Evolutionary conservation across 345 rosid species (phyloP), one percentile per base, ranked within the genome.

Genomic region (Jatropha curcas): DNA sequence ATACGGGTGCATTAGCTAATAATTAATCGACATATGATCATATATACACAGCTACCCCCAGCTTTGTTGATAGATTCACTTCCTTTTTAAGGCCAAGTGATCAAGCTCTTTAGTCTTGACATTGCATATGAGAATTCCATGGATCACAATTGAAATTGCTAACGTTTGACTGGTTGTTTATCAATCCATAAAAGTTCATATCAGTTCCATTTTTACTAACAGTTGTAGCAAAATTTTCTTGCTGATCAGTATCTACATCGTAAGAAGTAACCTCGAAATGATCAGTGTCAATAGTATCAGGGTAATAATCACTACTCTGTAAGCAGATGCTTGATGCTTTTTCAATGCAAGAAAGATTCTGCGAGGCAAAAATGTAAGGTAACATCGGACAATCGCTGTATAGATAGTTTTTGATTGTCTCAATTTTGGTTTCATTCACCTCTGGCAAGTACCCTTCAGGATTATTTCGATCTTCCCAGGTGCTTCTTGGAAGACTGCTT

Each of bases 361-460:
- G 83, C 46, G 88, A 76, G 55, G 78, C 82, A 46, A 79, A 82
- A 22, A 81, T 74, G 66, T 76, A 79, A 17, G 86, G 86, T 39
- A 82, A 63, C 86, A 82, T 74, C 0, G 83, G 82, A 60, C 56
- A 81, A 33, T 80, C 86, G 20, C 71, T 77, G 81, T 73, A 75
- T 10, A 73, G 14, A 43, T 70, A 77, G 51, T 52, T 70, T 43
- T 68, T 70, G 22, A 64, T 35, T 33, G 66, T 74, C 34, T 81
- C 84, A 41, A 37, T 27, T 20, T 39, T 65, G 24, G 77, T 2
- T 46, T 74, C 76, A n/a, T 74, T 74, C 62, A 22, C 28, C 41
- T 79, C 72, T 28, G 74, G 60, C 13, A 74, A 33, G 53, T 45
- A 19, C 14, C 75, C 55, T 74, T 80, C 82, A 6, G 71, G 56